phyloP scores from a whole-genome alignment of 345 rosid genomes.

The Streptanthus diversifolius region DNA sequence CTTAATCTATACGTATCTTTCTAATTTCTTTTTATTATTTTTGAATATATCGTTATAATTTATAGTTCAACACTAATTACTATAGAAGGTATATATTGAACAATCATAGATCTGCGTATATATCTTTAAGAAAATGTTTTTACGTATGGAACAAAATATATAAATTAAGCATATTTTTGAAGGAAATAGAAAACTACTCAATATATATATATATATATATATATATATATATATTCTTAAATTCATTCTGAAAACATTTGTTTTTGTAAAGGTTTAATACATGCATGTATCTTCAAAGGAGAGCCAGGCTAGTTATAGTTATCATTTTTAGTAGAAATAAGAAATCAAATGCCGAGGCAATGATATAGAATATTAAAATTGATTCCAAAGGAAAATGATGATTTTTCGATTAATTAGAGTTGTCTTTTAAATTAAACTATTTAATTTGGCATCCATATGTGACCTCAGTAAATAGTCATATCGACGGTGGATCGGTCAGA shows the following conservation, averaged over 20 bases:
- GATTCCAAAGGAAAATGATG: conserved; percentile 33
- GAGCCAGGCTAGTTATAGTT: conserved; percentile 4
- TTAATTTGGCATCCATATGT: neutral
- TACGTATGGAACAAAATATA: no score
- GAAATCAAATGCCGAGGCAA: conserved; percentile 26
- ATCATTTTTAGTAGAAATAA: conserved; percentile 2
- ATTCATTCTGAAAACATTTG: neutral
- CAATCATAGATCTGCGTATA: no score
- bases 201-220: no score
- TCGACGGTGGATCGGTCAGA: conserved; percentile 31
- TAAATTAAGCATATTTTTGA: no score
- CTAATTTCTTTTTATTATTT: neutral
- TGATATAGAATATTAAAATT: conserved; percentile 23
- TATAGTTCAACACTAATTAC: no score
- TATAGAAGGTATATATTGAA: no score
- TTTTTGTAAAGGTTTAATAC: neutral
- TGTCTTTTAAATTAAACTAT: conserved; percentile 7
- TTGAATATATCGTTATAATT: no score
- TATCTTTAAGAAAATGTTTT: no score
- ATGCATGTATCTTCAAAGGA: neutral
- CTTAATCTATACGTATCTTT: neutral
- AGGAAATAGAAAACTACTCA: no score
- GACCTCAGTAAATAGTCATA: neutral
- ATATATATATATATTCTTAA: neutral
- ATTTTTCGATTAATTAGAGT: neutral